These are phyloP conservation scores for Boletus rubroflammeus DNA, from an alignment of 768 basidiomycete genomes.

Conservation along the genomic window DNA sequence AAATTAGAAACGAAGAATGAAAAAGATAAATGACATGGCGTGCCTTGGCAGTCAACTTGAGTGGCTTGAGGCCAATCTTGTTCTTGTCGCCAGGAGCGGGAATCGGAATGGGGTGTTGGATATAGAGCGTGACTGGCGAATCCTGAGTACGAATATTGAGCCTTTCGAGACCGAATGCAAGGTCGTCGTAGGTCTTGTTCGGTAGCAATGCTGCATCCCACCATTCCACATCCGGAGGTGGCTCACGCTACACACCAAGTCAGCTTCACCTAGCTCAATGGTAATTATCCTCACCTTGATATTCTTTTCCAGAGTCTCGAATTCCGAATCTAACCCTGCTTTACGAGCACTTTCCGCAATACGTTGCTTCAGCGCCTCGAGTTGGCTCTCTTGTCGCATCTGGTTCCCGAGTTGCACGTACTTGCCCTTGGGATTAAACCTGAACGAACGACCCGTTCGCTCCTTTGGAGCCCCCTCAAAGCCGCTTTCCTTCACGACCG, in stretches of 20 bases:
- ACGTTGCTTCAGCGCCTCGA: conserved; percentile 88
- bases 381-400: conserved; percentile 66
- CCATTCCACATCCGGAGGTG: conserved; percentile 93
- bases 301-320: conserved; percentile 85
- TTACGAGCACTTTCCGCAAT: conserved; percentile 92
- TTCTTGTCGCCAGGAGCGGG: conserved; percentile 87
- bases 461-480: conserved; percentile 76
- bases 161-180: conserved; percentile 51
- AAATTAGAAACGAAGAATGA: background rate
- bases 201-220: conserved; percentile 91
- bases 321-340: conserved; percentile 91
- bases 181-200: conserved; percentile 74
- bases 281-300: conserved; percentile 58
- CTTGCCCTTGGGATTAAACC: conserved; percentile 92
- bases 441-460: conserved; percentile 63
- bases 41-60: conserved; percentile 91
- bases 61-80: conserved; percentile 69
- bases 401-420: conserved; percentile 75
- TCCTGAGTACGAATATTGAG: conserved; percentile 62
- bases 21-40: background rate
- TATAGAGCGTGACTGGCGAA: conserved; percentile 83
- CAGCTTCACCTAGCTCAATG: background rate
- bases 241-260: conserved; percentile 53
- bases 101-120: conserved; percentile 97
- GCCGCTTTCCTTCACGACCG: conserved; percentile 51